Base-by-base conservation (phyloP, 768 basidiomycete genomes). In the Lactarius trivialis region DNA sequence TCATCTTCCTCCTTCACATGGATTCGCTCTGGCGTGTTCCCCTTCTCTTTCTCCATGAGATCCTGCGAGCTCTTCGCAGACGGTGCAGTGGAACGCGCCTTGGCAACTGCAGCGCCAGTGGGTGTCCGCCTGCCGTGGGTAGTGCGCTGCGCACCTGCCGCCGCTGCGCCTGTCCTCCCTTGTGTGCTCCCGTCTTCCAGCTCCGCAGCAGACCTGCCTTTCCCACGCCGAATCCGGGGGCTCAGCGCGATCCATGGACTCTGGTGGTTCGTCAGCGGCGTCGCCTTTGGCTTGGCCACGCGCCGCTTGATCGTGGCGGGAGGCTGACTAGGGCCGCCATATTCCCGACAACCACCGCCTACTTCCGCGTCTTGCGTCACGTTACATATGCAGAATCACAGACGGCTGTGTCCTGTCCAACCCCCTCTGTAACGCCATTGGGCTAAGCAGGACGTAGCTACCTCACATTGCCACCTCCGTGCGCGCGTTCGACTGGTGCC, bases 1-100 rank as follows among this genome's bases (percentile, higher is more conserved):
- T 65, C 61, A 17, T 68, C 67, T 14, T 60, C 63, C 26, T 65
- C 58, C 58, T 67, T 56, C 21, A 55, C 58, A 4, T 28, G n/a
- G 14, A 24, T 5, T 12, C 19, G 37, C 57, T 73, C 73, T 3
- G 73, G 74, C 15, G 74, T 75, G 67, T 75, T 75, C 69, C 74
- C 74, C 66, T 75, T 74, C 54, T 71, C 69, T 34, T 75, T 75
- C 55, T 71, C 70, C 36, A 32, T 66, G 7, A 49, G 32, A 17
- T 34, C 34, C 4, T 37, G 48, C 11, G 28, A 49, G 21, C 21
- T 56, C 56, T 53, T 64, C 37, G n/a, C 61, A 1, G 43, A 33
- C 21, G 67, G 24, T 12, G 65, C 54, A 19, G 52, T 43, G 21
- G 50, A 58, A 30, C 63, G 63, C 12, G 56, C 39, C 24, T 65